phyloP scores from a whole-genome alignment of 139 green algal genomes.

The Chlamydomonas sphaeroides region DNA sequence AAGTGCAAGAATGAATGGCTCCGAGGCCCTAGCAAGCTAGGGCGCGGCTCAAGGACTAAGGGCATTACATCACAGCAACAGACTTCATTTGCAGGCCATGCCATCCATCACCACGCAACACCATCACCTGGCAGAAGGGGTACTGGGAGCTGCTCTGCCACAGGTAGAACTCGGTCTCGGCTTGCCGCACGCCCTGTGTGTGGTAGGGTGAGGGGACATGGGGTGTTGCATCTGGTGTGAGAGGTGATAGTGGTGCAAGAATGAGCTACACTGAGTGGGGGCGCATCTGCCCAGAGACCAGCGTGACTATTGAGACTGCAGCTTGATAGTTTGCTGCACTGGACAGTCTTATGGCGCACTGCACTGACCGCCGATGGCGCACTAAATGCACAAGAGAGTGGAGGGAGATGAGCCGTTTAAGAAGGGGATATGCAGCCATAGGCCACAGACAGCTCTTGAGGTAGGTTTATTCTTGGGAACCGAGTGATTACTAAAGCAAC shows the following conservation, averaged over 20 bases:
- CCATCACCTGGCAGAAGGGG: conserved; percentile 1
- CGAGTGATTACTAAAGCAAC: too few relatives aligned
- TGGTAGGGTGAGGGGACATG: not conserved
- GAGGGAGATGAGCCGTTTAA: not conserved
- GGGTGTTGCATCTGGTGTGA: not conserved
- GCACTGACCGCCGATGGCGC: not conserved
- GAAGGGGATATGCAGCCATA: not conserved
- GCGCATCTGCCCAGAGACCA: not conserved
- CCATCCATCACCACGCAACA: not conserved
- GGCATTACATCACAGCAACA: not conserved
- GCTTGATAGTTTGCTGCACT: not conserved
- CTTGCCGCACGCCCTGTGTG: conserved; percentile 1
- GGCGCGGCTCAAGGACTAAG: not conserved
- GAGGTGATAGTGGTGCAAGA: not conserved
- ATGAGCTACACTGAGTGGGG: too few relatives aligned
- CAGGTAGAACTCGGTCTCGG: conserved; percentile 11
- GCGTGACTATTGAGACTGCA: not conserved
- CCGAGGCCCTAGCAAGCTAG: not conserved
- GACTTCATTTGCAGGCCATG: not conserved
- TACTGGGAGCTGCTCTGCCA: conserved; percentile 9
- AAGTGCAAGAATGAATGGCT: not conserved
- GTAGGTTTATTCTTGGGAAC: too few relatives aligned
- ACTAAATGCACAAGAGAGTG: not conserved
- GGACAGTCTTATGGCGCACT: not conserved
- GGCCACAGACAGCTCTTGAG: not conserved